Evolutionary conservation across 2,329 filamentous ascomycete species (phyloP).

Genomic region (Niveomyces coronatus): DNA sequence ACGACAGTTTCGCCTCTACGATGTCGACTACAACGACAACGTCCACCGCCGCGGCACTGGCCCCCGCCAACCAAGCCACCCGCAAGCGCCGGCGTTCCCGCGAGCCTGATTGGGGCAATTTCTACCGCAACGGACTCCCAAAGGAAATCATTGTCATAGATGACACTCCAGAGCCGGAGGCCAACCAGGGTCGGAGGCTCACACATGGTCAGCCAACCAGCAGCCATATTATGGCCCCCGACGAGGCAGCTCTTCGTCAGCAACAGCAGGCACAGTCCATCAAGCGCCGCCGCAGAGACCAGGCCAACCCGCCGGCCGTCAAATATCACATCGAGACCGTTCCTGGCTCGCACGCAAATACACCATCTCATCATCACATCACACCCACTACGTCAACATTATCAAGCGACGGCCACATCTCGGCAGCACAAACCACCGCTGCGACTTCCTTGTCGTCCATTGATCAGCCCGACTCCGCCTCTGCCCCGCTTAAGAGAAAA

Average conservation of each 20-base stretch:
- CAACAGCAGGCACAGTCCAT: slow-evolving; percentile 37
- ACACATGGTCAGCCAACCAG: slow-evolving; percentile 23
- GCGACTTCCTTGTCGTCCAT: slow-evolving; percentile 66
- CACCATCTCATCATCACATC: slow-evolving; percentile 53
- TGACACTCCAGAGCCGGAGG: slow-evolving; percentile 54
- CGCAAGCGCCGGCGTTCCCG: slow-evolving; percentile 48
- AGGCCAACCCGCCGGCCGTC: slow-evolving; percentile 33
- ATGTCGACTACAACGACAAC: slow-evolving; percentile 12
- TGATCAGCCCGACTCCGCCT: slow-evolving; percentile 52
- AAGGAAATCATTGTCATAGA: slow-evolving; percentile 81
- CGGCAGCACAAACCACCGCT: slow-evolving; percentile 73
- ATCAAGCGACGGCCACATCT: slow-evolving; percentile 76
- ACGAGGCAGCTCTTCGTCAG: slow-evolving; percentile 15
- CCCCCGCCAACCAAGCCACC: slow-evolving; percentile 17
- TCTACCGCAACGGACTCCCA: slow-evolving; percentile 74
- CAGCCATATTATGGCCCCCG: slow-evolving; percentile 18
- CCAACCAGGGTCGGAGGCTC: slow-evolving; percentile 30
- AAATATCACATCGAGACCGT: slow-evolving; percentile 61
- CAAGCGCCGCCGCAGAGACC: slow-evolving; percentile 66
- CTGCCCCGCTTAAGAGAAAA: slow-evolving; percentile 81
- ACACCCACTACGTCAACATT: slow-evolving; percentile 59
- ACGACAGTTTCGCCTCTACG: slow-evolving; percentile 9
- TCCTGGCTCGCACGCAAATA: slow-evolving; percentile 55
- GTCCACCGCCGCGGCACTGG: slow-evolving; percentile 20
- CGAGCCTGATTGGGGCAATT: slow-evolving; percentile 67